Evolutionary conservation across 495 filamentous ascomycete genomes (phyloP).

Genomic region (Aspergillus hancockii): DNA sequence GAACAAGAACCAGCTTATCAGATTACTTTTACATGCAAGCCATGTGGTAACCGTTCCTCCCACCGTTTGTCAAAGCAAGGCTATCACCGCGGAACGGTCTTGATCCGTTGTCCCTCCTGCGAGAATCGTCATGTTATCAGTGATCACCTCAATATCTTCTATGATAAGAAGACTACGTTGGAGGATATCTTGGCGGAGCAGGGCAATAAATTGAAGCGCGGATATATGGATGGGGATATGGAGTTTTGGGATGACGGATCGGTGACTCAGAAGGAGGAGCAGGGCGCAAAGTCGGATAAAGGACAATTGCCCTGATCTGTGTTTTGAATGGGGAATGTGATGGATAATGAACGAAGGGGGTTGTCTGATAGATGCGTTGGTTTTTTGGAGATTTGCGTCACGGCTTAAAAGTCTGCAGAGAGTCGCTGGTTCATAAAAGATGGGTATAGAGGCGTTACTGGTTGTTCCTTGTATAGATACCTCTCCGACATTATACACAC

Average conservation of each 20-base stretch:
- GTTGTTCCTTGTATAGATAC: slow-evolving; percentile 12
- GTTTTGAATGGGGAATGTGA: neutral
- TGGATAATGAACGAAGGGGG: neutral
- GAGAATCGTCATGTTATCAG: slow-evolving; percentile 84
- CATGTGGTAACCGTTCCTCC: slow-evolving; percentile 71
- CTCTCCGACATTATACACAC: slow-evolving; percentile 18
- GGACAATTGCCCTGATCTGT: slow-evolving; percentile 7
- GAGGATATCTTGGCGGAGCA: slow-evolving; percentile 39
- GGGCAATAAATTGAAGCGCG: slow-evolving; percentile 35
- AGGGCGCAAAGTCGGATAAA: slow-evolving; percentile 8
- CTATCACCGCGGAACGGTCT: slow-evolving; percentile 83
- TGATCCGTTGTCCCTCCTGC: slow-evolving; percentile 85
- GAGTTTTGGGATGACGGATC: slow-evolving; percentile 71
- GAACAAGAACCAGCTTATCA: slow-evolving; percentile 71
- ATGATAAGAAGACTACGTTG: slow-evolving; percentile 38
- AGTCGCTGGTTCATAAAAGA: neutral
- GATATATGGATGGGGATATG: slow-evolving; percentile 54
- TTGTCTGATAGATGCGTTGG: neutral
- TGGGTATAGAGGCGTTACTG: slow-evolving; percentile 8
- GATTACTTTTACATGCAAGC: slow-evolving; percentile 88
- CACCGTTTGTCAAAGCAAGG: slow-evolving; percentile 88
- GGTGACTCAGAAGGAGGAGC: slow-evolving; percentile 23
- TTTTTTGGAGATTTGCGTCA: neutral
- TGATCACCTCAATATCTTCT: slow-evolving; percentile 71
- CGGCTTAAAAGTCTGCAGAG: neutral